phyloP scores from a whole-genome alignment of 257 asterid species.

The Capsicum chinense region DNA sequence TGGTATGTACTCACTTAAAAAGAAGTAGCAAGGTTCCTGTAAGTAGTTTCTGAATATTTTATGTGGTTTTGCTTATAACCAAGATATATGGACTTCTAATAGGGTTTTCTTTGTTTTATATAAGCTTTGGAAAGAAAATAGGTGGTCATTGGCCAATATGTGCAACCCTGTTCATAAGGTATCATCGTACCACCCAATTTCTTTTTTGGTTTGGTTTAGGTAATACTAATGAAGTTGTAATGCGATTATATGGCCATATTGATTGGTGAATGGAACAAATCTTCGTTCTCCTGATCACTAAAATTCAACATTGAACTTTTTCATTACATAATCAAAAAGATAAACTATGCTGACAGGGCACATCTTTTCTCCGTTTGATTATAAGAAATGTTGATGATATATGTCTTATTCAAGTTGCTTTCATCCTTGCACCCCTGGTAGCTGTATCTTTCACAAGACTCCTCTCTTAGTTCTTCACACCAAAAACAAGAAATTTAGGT shows the following conservation, averaged over 20 bases:
- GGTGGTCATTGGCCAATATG: neutral
- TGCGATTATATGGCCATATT: neutral
- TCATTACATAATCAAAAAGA: neutral
- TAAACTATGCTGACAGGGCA: neutral
- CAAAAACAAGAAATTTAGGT: constrained; percentile 18
- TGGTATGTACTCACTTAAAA: neutral
- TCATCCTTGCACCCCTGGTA: constrained; percentile 8
- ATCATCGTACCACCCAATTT: neutral
- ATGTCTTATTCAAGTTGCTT: constrained; percentile 23
- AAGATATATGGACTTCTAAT: neutral
- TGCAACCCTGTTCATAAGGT: neutral
- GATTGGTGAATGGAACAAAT: neutral
- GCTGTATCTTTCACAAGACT: neutral
- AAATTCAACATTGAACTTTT: neutral
- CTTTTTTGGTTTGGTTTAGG: neutral
- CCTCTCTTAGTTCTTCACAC: constrained; percentile 20
- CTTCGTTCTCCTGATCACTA: neutral
- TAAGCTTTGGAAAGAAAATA: constrained; percentile 18
- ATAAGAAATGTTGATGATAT: neutral
- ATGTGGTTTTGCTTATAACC: constrained; percentile 2
- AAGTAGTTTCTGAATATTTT: neutral
- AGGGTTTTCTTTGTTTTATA: neutral
- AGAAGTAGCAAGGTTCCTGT: neutral
- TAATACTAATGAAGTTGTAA: neutral
- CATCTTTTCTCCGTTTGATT: neutral